Base-by-base conservation (phyloP, 176 grass and related monocot genomes). In the Juncus inflexus region DNA sequence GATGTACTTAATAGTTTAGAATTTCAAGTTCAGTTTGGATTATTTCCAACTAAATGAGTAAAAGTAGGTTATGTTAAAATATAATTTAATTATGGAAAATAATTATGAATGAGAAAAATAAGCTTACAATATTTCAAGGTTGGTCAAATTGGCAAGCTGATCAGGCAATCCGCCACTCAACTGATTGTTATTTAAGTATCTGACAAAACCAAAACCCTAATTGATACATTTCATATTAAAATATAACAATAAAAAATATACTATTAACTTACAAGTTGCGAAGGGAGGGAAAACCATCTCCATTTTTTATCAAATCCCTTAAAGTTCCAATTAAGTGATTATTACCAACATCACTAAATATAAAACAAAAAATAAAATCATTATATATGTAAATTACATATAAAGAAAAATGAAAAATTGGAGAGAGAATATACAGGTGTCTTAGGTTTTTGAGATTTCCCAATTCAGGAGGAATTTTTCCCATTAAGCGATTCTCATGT, bases 61-160 rank as follows among this genome's bases (percentile, higher is more conserved):
- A 3, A 68, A 36, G 7, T 7, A 12, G 15, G 40, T 28, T 28
- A 16, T 63, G 10, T 9, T 13, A 7, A 73, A 58, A 47, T 76
- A 45, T 70, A 60, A 79, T 35, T 67, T 67, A 28, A 28, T 28
- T 63, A 36, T 40, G 43, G 40, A 40, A 15, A 38, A 37, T 11
- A 42, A 42, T 15, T 76, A 28, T 14, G 66, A 39, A 4, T 12
- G 40, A 5, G 70, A 43, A 37, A 56, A 49, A 12, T 62, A 40
- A 81, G 78, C 83, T 87, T 80, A 96, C 87, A 97, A 28, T 64
- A 96, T 91, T 77, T 96, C 87, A 42, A 97, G 87, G 63, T 89
- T 89, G 69, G 82, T 79, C 77, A 97, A 79, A 79, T 97, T 91
- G 62, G 84, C 88, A 79, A 91, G 84, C 75, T 91, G 92, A 55